Base-by-base conservation (phyloP, 2,329 filamentous ascomycete genomes). In the Pseudogymnoascus sp. region DNA sequence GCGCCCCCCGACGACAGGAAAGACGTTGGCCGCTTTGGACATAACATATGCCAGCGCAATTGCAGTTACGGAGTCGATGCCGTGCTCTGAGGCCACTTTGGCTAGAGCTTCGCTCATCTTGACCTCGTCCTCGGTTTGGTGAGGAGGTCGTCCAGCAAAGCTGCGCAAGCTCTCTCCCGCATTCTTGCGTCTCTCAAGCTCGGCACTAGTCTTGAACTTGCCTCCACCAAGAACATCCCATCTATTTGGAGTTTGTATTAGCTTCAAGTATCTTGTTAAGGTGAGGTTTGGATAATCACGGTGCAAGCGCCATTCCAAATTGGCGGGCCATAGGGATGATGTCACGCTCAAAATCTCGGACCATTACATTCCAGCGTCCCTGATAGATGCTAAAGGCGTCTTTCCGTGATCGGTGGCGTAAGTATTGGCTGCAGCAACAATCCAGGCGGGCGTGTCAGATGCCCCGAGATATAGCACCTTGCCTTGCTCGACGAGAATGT, bases 21-120 rank as follows among this genome's bases (percentile, higher is more conserved):
- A 90, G 14, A 91, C 86, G 68, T 90, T 84, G 0, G 87, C 83
- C 0, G 86, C 78, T 75, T 91, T 91, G 67, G 85, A 81, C 80
- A 89, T 82, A 11, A 91, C 85, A 70, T 92, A 92, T 2, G 89
- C 88, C 23, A 92, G 75, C 7, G 89, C 88, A 34, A 90, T 76
- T 36, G 81, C 81, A 4, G 85, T 87, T 59, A 90, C 79, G 37
- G 80, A 76, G 1, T 80, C 76, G 1, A 81, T 81, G 67, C 86
- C 82, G 65, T 80, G 77, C 6, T 79, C 78, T 11, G n/a, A 42
- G 0, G 83, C 85, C 5, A 89, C 80, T 42, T 42, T 42, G 39
- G 39, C 39, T 42, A 42, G 39, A 0, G 83, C 83, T 29, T 77
- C 79, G 61, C 81, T 83, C 37, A 85, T 77, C 62, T 78, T 79